phyloP scores from a whole-genome alignment of 192 early-diverging fungal genomes.

The Entophlyctis luteolus region DNA sequence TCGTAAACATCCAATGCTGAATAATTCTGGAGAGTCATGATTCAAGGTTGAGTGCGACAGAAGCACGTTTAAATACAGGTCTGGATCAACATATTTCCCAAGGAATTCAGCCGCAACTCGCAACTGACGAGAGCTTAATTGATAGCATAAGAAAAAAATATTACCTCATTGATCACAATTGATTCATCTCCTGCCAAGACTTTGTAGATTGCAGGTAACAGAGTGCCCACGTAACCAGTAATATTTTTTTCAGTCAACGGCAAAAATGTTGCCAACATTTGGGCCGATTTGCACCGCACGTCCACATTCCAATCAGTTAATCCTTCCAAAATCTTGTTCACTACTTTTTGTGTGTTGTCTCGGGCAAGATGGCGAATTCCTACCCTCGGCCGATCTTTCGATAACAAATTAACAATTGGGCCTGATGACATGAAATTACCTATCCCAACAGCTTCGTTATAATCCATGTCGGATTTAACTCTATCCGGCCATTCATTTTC shows the following conservation, averaged over 20 bases:
- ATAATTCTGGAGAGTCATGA: conserved; percentile 29
- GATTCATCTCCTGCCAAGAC: conserved; percentile 47
- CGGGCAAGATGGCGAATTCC: conserved; percentile 50
- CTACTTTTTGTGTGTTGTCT: conserved; percentile 55
- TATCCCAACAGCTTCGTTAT: conserved; percentile 23
- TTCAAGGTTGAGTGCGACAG: conserved; percentile 33
- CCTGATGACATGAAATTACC: background rate
- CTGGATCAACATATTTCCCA: conserved; percentile 46
- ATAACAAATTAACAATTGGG: background rate
- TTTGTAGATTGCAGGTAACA: conserved; percentile 46
- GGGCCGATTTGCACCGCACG: conserved; percentile 33
- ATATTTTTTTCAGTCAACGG: conserved; percentile 42
- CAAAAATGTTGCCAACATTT: conserved; percentile 42
- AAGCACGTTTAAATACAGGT: conserved; percentile 36
- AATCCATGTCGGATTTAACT: conserved; percentile 59
- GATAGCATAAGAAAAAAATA: background rate
- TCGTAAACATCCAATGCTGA: conserved; percentile 43
- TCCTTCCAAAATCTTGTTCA: conserved; percentile 34
- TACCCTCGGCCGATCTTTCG: conserved; percentile 35
- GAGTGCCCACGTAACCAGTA: conserved; percentile 47
- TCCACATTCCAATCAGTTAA: conserved; percentile 51
- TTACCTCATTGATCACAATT: conserved; percentile 39
- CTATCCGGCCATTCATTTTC: conserved; percentile 51
- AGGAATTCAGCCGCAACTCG: conserved; percentile 30
- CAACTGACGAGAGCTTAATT: background rate